phyloP scores from a whole-genome alignment of 129 eudicot genomes.

The Calendula officinalis region DNA sequence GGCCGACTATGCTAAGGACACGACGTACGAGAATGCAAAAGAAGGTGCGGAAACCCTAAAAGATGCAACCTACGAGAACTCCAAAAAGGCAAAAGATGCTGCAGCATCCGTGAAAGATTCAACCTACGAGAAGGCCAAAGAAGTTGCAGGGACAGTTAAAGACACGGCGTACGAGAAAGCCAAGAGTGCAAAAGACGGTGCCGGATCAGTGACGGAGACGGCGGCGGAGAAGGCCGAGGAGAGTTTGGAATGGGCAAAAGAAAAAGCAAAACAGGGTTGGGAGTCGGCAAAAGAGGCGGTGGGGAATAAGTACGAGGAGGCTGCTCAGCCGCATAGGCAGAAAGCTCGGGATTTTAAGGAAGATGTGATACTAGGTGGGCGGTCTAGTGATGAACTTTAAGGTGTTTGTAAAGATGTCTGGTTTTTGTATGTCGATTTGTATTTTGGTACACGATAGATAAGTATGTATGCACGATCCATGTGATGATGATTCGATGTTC shows the following conservation, averaged over 20 bases:
- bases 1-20: slow-evolving; percentile 24
- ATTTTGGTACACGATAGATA: background rate
- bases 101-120: slow-evolving; percentile 13
- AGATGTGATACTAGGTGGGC: slow-evolving; percentile 15
- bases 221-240: slow-evolving; percentile 20
- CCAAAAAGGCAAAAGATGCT: slow-evolving; percentile 19
- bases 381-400: slow-evolving; percentile 14
- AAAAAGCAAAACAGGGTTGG: slow-evolving; percentile 40
- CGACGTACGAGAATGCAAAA: slow-evolving; percentile 18
- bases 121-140: slow-evolving; percentile 20
- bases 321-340: slow-evolving; percentile 35
- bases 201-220: too few species aligned
- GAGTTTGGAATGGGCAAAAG: slow-evolving; percentile 35
- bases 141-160: background rate
- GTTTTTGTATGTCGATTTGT: too few species aligned
- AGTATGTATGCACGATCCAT: background rate
- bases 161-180: background rate
- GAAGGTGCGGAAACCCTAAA: slow-evolving; percentile 1
- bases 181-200: background rate
- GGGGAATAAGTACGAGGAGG: slow-evolving; percentile 36
- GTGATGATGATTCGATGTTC: background rate
- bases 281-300: slow-evolving; percentile 51
- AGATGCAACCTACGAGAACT: slow-evolving; percentile 29
- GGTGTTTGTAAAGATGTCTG: background rate
- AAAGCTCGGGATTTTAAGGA: slow-evolving; percentile 42